phyloP scores from a whole-genome alignment of 352 stramenopile genomes.

The Blastocystis hominis region DNA sequence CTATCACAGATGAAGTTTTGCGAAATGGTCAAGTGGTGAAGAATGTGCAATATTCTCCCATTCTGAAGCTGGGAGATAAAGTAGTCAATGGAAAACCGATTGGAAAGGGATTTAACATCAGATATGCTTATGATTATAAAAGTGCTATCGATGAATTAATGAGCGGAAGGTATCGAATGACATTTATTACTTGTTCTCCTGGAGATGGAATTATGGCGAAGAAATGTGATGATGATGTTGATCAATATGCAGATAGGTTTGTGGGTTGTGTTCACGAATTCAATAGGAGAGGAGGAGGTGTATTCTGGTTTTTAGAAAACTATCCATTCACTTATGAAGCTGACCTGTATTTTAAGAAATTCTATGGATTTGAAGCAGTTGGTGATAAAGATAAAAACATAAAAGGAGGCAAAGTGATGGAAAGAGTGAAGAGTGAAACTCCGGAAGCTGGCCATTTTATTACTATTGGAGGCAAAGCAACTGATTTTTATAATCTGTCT shows the following conservation, averaged over 20 bases:
- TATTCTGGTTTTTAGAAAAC: too few species aligned
- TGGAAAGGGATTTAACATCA: conserved; percentile 38
- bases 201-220: too few species aligned
- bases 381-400: conserved; percentile 13
- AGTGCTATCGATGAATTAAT: conserved; percentile 3
- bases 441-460: not conserved
- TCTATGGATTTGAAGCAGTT: too few species aligned
- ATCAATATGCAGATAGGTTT: too few species aligned
- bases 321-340: too few species aligned
- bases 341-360: too few species aligned
- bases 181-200: too few species aligned
- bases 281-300: too few species aligned
- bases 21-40: not conserved
- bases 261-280: too few species aligned
- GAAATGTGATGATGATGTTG: too few species aligned
- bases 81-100: not conserved
- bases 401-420: conserved; percentile 19
- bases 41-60: not conserved
- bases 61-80: not conserved
- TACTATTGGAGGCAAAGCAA: not conserved
- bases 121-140: conserved; percentile 23
- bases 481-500: not conserved
- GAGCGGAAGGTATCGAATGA: too few species aligned
- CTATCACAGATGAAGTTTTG: not conserved
- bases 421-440: not conserved